These are phyloP conservation scores for Hyparrhenia diplandra DNA, from an alignment of 176 grass and related monocot species.

Conservation along the genomic window DNA sequence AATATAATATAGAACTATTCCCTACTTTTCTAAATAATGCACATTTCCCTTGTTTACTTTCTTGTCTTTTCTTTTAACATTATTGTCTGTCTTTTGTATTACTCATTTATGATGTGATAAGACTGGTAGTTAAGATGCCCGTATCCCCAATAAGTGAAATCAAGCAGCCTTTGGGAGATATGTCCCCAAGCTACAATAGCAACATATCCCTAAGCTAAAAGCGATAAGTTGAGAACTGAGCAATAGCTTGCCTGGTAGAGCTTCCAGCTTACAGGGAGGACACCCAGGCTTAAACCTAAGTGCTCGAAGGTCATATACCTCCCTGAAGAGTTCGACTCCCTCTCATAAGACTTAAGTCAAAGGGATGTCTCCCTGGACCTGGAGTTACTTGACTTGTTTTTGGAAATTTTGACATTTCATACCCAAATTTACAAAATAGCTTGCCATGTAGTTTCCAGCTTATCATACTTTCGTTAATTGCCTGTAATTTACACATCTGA, in stretches of 20 bases:
- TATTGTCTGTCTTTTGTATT: background rate
- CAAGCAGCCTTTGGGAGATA: background rate
- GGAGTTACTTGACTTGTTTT: background rate
- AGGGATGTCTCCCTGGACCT: background rate
- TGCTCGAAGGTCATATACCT: background rate
- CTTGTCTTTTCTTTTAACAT: background rate
- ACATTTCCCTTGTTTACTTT: conserved; percentile 4
- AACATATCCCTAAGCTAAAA: background rate
- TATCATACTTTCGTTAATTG: background rate
- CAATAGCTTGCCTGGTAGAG: background rate
- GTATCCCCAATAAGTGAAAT: background rate
- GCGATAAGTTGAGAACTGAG: background rate
- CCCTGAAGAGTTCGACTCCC: background rate
- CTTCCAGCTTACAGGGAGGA: background rate
- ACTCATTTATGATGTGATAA: background rate
- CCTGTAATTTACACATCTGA: conserved; percentile 17
- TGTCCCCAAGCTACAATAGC: conserved; percentile 11
- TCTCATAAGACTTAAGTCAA: background rate
- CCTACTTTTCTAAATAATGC: conserved; percentile 1
- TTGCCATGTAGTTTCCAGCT: background rate
- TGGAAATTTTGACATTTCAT: background rate
- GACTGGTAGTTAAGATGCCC: background rate
- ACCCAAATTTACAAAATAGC: background rate
- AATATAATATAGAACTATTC: background rate
- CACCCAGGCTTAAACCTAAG: background rate